Percentiles rank a stretch among this genome's conserved stretches.
These are phyloP conservation scores for Raddia distichophylla DNA, from an alignment of 176 grass and related monocot species.

Conservation along the genomic window DNA sequence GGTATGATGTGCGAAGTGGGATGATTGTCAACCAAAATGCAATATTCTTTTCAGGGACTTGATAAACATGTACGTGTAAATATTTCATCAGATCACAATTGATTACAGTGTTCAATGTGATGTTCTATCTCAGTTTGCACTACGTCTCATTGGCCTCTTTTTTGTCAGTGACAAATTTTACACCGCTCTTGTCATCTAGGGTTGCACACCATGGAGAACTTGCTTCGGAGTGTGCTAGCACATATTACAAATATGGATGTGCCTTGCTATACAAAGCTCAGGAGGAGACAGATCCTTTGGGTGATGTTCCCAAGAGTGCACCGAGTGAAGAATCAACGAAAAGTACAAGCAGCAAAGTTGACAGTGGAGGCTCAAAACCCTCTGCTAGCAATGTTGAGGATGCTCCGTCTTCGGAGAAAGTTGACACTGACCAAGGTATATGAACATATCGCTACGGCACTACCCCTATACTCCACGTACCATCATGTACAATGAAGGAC, in stretches of 20 bases:
- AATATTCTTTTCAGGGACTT: background rate
- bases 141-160: background rate
- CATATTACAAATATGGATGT: conserved; percentile 92
- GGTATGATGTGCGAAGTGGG: background rate
- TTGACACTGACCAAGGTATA: conserved; percentile 55
- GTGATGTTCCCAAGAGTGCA: conserved; percentile 70
- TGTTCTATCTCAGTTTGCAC: background rate
- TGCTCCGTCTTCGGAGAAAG: conserved; percentile 41
- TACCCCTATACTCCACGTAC: background rate
- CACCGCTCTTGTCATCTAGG: conserved; percentile 33
- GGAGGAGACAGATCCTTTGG: conserved; percentile 84
- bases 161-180: background rate
- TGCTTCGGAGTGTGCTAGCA: conserved; percentile 78
- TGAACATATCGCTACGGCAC: background rate
- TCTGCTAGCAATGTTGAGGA: conserved; percentile 49
- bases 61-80: background rate
- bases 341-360: conserved; percentile 52
- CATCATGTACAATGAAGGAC: background rate
- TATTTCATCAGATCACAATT: background rate
- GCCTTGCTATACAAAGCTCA: conserved; percentile 88
- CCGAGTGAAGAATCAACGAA: conserved; percentile 56
- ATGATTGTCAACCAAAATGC: background rate
- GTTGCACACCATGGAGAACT: conserved; percentile 72
- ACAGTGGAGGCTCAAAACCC: conserved; percentile 65
- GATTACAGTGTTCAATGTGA: background rate